phyloP scores from a whole-genome alignment of 768 basidiomycete genomes.

The Tubosaeta sp. region DNA sequence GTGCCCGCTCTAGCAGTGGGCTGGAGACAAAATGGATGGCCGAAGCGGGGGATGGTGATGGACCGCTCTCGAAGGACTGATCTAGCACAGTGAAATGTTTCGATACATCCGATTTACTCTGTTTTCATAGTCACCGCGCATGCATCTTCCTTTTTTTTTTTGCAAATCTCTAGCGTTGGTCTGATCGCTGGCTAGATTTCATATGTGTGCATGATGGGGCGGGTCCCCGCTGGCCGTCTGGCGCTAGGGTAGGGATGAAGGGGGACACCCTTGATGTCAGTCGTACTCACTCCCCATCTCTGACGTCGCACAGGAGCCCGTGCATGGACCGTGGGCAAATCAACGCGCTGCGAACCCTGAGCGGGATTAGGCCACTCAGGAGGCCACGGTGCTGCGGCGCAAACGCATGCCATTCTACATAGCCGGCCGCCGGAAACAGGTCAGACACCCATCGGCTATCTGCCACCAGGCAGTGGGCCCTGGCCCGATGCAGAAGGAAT shows the following conservation, averaged over 20 bases:
- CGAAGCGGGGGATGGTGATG: conserved; percentile 20
- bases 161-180: not conserved
- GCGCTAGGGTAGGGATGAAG: conserved; percentile 10
- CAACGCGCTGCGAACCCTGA: conserved; percentile 17
- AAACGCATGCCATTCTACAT: not conserved
- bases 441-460: conserved; percentile 1
- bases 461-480: not conserved
- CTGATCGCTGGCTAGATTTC: not conserved
- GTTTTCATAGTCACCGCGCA: conserved; percentile 23
- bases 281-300: not conserved
- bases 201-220: not conserved
- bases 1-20: conserved; percentile 31
- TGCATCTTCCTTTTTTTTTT: conserved; percentile 11
- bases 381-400: conserved; percentile 18
- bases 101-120: conserved; percentile 15
- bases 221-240: conserved; percentile 3
- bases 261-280: conserved; percentile 16
- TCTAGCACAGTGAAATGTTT: conserved; percentile 17
- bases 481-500: not conserved
- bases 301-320: not conserved
- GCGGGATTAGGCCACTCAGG: conserved; percentile 2
- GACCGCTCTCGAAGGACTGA: conserved; percentile 28
- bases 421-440: conserved; percentile 7
- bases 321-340: not conserved
- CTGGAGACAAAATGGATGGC: conserved; percentile 26